These are phyloP conservation scores for Ramaria sp. DNA, from an alignment of 768 basidiomycete species.

Conservation along the genomic window DNA sequence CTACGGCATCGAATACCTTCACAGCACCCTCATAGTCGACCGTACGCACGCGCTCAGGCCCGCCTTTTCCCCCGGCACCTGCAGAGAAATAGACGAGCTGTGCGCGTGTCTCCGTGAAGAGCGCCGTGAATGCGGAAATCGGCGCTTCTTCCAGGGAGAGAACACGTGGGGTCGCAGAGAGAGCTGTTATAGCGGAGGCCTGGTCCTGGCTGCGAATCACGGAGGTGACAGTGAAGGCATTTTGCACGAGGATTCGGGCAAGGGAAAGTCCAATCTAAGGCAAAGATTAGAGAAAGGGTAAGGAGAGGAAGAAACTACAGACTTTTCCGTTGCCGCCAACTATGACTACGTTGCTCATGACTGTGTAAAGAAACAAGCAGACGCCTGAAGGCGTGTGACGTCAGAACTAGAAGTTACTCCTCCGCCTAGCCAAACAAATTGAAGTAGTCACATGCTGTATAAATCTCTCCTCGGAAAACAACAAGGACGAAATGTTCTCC, in stretches of 20 bases:
- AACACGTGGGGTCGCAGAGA: constrained; percentile 34
- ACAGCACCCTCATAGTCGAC: constrained; percentile 55
- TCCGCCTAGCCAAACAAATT: too few species aligned
- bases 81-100: constrained; percentile 30
- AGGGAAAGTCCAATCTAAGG: constrained; percentile 38
- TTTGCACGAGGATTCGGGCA: constrained; percentile 33
- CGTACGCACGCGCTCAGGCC: constrained; percentile 38
- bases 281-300: background rate
- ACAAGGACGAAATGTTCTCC: too few species aligned
- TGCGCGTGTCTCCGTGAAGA: constrained; percentile 29
- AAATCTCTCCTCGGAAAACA: too few species aligned
- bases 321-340: constrained; percentile 46
- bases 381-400: too few species aligned
- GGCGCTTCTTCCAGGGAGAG: constrained; percentile 47
- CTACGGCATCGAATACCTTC: constrained; percentile 62
- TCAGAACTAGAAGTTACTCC: too few species aligned
- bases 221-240: constrained; percentile 36
- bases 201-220: constrained; percentile 43
- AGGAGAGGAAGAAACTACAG: constrained; percentile 4
- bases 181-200: constrained; percentile 31
- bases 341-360: constrained; percentile 31
- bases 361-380: too few species aligned
- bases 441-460: too few species aligned
- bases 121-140: constrained; percentile 31
- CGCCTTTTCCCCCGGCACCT: constrained; percentile 49